These are phyloP conservation scores for Mucor lusitanicus DNA, from an alignment of 371 early-diverging fungal genomes.

Conservation along the genomic window DNA sequence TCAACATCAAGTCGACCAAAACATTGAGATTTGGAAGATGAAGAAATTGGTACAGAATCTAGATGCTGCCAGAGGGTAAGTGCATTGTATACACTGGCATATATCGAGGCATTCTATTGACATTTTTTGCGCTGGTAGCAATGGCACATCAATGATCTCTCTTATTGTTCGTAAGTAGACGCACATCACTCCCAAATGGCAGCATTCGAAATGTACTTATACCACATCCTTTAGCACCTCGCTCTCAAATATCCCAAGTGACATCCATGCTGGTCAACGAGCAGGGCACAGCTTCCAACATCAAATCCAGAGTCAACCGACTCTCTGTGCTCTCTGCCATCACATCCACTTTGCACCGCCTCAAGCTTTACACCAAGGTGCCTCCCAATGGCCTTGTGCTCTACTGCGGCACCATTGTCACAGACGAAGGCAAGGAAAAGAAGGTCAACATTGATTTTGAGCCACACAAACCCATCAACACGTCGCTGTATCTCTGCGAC, in stretches of 20 bases:
- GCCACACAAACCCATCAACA: constrained; percentile 99
- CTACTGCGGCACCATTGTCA: constrained; percentile 97
- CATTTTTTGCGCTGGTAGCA: constrained; percentile 56
- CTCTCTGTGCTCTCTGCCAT: constrained; percentile 98
- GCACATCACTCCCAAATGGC: no score
- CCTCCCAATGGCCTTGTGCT: constrained; percentile 95
- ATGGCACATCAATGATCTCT: constrained; percentile 99
- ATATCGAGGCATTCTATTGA: no score
- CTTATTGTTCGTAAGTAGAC: constrained; percentile 83
- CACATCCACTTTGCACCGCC: constrained; percentile 97
- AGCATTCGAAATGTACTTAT: neutral
- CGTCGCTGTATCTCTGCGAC: constrained; percentile 99
- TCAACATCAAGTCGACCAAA: constrained; percentile 50
- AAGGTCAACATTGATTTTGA: constrained; percentile 99
- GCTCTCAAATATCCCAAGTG: constrained; percentile 93
- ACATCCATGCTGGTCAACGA: constrained; percentile 98
- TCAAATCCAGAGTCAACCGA: constrained; percentile 99
- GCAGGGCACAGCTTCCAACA: constrained; percentile 99
- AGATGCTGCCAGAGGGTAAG: constrained; percentile 92
- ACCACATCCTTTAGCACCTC: constrained; percentile 60
- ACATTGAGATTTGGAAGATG: constrained; percentile 96
- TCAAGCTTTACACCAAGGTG: constrained; percentile 93
- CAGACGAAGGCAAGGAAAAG: constrained; percentile 99
- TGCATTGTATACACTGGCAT: neutral
- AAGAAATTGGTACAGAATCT: constrained; percentile 97